Percentiles rank a stretch among this genome's conserved stretches.
Evolutionary conservation across 345 rosid species (phyloP).

Genomic region (Eucalyptus albens): DNA sequence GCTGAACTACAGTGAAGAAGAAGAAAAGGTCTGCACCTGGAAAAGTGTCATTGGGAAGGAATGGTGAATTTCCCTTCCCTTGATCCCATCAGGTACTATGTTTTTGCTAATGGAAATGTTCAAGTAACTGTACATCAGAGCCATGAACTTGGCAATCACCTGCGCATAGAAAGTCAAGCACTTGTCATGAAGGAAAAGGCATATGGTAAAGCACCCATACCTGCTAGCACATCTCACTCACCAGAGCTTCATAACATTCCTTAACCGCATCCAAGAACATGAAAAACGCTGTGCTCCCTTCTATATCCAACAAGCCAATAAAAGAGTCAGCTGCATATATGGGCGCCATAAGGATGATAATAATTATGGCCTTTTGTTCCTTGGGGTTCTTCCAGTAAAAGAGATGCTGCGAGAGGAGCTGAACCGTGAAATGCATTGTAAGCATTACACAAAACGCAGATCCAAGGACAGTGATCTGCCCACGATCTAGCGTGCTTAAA

Average conservation of each 20-base stretch:
- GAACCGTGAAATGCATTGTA: conserved; percentile 62
- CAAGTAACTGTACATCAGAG: conserved; percentile 79
- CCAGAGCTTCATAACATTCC: conserved; percentile 94
- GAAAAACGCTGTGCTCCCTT: conserved; percentile 77
- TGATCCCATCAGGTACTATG: conserved; percentile 71
- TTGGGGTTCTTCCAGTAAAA: conserved; percentile 92
- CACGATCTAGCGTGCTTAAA: conserved; percentile 30
- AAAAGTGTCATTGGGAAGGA: conserved; percentile 92
- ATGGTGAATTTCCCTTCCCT: conserved; percentile 89
- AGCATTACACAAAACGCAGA: conserved; percentile 51
- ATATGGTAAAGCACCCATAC: background rate
- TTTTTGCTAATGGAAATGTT: conserved; percentile 65
- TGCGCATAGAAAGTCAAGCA: conserved; percentile 8
- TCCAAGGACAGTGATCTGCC: conserved; percentile 52
- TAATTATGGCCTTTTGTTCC: conserved; percentile 84
- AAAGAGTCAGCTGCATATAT: conserved; percentile 67
- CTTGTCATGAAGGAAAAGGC: background rate
- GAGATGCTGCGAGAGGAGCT: conserved; percentile 78
- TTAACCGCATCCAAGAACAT: conserved; percentile 71
- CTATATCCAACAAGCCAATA: conserved; percentile 63
- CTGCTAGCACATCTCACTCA: conserved; percentile 12
- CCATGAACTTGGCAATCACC: conserved; percentile 94
- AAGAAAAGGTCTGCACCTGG: conserved; percentile 26
- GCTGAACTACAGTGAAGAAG: background rate
- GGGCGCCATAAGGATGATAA: conserved; percentile 93